Percentiles rank a stretch among this genome's conserved stretches.
Conservation (phyloP, 2,329 filamentous ascomycete species). For the Diaporthe citri region DNA sequence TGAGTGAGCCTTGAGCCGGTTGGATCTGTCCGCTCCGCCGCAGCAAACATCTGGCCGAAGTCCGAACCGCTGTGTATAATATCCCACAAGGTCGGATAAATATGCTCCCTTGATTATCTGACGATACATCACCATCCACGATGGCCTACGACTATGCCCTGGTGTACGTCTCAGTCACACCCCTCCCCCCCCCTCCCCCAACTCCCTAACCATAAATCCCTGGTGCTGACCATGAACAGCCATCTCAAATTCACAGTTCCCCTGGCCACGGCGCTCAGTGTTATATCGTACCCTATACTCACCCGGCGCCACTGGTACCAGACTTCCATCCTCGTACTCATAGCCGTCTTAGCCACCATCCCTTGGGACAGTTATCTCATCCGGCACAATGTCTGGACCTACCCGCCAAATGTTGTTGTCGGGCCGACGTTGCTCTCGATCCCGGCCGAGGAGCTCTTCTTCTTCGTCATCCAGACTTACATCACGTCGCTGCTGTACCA, state of each 20-base stretch:
- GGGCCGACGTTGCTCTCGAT: constrained; percentile 74
- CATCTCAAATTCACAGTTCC: constrained; percentile 78
- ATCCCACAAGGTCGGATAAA: background rate
- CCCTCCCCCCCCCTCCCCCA: too few species aligned
- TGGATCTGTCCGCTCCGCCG: background rate
- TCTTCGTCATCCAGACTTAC: constrained; percentile 83
- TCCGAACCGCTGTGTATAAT: constrained; percentile 5
- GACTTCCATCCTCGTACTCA: constrained; percentile 68
- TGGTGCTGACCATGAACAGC: constrained; percentile 51
- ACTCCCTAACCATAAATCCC: background rate
- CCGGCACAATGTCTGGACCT: constrained; percentile 76
- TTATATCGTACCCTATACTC: constrained; percentile 71
- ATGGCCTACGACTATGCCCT: constrained; percentile 46
- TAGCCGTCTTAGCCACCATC: constrained; percentile 76
- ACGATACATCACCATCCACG: constrained; percentile 4
- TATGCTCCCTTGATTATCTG: constrained; percentile 24
- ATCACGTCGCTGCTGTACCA: constrained; percentile 78
- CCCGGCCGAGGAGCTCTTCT: constrained; percentile 80
- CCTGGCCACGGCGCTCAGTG: constrained; percentile 68
- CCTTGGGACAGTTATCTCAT: constrained; percentile 86
- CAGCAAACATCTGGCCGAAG: background rate
- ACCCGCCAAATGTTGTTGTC: constrained; percentile 73
- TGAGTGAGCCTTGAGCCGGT: background rate
- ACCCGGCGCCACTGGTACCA: constrained; percentile 74
- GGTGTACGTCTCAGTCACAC: constrained; percentile 38